phyloP scores from a whole-genome alignment of 495 filamentous ascomycete species.

The Parathielavia appendiculata region DNA sequence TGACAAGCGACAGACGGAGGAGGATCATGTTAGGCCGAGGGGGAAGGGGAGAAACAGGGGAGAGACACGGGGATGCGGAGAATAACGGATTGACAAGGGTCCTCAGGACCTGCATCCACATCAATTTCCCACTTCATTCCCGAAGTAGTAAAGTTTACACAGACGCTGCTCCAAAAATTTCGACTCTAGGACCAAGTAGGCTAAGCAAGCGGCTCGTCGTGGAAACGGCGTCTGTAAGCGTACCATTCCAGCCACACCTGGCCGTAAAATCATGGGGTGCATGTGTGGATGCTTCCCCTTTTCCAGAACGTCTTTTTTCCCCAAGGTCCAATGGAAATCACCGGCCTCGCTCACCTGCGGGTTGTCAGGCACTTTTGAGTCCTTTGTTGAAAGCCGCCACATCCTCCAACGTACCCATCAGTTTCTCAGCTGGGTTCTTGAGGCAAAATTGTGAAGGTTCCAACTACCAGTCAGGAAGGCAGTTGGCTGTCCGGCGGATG shows the following conservation, averaged over 20 bases:
- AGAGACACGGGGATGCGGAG: constrained; percentile 22
- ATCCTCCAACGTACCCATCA: not conserved
- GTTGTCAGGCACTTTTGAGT: not conserved
- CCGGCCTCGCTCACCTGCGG: constrained; percentile 2
- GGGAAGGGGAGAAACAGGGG: constrained; percentile 20
- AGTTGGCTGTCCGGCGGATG: not conserved
- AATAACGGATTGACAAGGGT: constrained; percentile 12
- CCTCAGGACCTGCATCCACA: constrained; percentile 5
- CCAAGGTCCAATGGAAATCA: not conserved
- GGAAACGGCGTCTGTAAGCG: constrained; percentile 22
- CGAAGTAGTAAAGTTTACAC: not conserved
- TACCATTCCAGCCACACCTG: constrained; percentile 13
- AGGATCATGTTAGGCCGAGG: constrained; percentile 21
- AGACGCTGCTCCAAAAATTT: constrained; percentile 21
- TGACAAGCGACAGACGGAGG: constrained; percentile 4
- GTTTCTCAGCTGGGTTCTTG: not conserved
- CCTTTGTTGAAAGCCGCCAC: not conserved
- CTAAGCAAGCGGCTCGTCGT: constrained; percentile 21
- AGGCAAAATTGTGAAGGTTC: not conserved
- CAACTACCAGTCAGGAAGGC: not conserved
- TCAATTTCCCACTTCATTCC: constrained; percentile 10
- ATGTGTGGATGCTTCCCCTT: constrained; percentile 17
- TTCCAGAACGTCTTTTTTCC: constrained; percentile 25
- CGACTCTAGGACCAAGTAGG: constrained; percentile 11
- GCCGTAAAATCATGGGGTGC: constrained; percentile 23